Base-by-base conservation (phyloP, 2,329 filamentous ascomycete species). In the Aspergillus sp. region DNA sequence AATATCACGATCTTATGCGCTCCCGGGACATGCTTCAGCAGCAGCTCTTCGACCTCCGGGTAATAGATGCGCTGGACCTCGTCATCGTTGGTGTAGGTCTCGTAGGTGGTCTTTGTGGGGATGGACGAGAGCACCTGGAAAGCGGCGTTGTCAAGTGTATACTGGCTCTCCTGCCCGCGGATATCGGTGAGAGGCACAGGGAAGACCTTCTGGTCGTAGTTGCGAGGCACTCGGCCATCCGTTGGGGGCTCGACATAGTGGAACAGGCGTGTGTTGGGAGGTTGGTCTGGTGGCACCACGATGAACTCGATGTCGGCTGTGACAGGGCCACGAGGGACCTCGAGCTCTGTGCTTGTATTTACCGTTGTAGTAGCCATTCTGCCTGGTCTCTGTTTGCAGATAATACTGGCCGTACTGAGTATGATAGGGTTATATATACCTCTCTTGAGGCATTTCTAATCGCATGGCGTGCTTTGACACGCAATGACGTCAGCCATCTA, bases 31-130 rank as follows among this genome's bases (percentile, higher is more conserved):
- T 80, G 67, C 9, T 79, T 70, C 2, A 89, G 70, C 0, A 96
- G 72, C 28, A 94, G 71, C 42, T 76, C 65, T 68, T 90, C 84
- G 6, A 94, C 79, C 63, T 95, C 88, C 0, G 88, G 85, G 71
- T 96, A 96, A 74, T 94, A 96, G 45, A 81, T 76, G 1, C 69
- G 58, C 59, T 78, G 70, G 66, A 96, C 79, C 7, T 74, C 78
- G 58, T 89, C 84, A 63, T 86, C 80, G 3, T 66, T 66, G 65
- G 91, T 94, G 36, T 79, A 76, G 8, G 66, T 71, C 57, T 79
- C 73, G 42, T 73, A 71, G 36, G 69, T 70, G 30, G 77, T 70
- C 2, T 77, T 76, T 1, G 78, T 74, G 0, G 81, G 72, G 1
- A 88, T 67, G 56, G 74, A 68, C 8, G 72, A 70, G 42, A 88